Percentiles rank a stretch among this genome's conserved stretches.
These are phyloP conservation scores for Domatiomyces globalis DNA, from an alignment of 2,329 filamentous ascomycete genomes.

Conservation along the genomic window DNA sequence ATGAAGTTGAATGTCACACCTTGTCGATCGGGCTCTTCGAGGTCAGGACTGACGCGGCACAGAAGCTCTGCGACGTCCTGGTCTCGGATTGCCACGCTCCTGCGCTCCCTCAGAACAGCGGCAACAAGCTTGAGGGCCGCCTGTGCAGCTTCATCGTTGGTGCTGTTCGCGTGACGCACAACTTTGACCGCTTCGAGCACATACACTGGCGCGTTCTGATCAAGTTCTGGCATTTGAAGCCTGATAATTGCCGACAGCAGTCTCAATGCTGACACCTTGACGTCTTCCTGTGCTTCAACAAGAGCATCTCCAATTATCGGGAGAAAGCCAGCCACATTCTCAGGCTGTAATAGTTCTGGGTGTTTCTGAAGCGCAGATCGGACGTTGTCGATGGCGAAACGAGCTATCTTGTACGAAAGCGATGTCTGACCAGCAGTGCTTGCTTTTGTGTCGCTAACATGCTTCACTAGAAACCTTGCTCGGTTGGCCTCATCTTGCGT, in stretches of 20 bases:
- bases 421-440: slow-evolving; percentile 26
- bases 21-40: slow-evolving; percentile 83
- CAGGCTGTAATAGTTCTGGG: slow-evolving; percentile 60
- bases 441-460: slow-evolving; percentile 56
- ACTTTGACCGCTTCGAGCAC: slow-evolving; percentile 71
- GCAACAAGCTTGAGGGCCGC: slow-evolving; percentile 79
- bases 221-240: slow-evolving; percentile 58
- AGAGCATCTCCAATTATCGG: slow-evolving; percentile 80
- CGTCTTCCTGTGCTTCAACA: slow-evolving; percentile 73
- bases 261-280: slow-evolving; percentile 75
- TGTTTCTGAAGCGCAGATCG: slow-evolving; percentile 77
- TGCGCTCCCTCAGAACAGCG: slow-evolving; percentile 67
- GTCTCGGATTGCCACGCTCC: slow-evolving; percentile 62
- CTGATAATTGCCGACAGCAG: slow-evolving; percentile 75
- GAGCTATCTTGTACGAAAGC: slow-evolving; percentile 72
- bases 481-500: slow-evolving; percentile 44
- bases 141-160: slow-evolving; percentile 71
- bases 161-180: slow-evolving; percentile 62
- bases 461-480: slow-evolving; percentile 63
- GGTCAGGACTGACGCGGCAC: slow-evolving; percentile 66
- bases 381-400: slow-evolving; percentile 77
- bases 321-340: slow-evolving; percentile 72
- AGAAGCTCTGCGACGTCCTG: slow-evolving; percentile 70
- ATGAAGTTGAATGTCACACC: slow-evolving; percentile 92
- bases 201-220: slow-evolving; percentile 61